phyloP scores from a whole-genome alignment of 352 stramenopile genomes.

The Phytopythium cucurbitacearum region DNA sequence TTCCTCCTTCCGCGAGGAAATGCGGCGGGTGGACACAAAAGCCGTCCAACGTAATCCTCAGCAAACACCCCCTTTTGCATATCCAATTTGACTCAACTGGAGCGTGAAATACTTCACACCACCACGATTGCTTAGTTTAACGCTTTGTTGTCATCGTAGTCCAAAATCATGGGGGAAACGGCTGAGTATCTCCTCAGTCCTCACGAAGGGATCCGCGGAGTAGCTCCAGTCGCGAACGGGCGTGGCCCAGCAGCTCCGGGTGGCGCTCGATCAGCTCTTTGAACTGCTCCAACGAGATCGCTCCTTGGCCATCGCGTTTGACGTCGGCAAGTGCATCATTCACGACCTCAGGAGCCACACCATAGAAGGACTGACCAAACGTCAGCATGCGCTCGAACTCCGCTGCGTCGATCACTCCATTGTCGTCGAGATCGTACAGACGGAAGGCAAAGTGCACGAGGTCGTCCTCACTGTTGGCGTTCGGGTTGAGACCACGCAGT shows the following conservation, averaged over 20 bases:
- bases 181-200: background rate
- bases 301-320: conserved; percentile 7
- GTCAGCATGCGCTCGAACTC: conserved; percentile 45
- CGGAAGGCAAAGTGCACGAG: conserved; percentile 55
- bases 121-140: too few relatives aligned
- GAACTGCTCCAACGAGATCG: conserved; percentile 41
- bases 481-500: conserved; percentile 45
- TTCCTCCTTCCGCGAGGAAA: conserved; percentile 50
- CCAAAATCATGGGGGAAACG: background rate
- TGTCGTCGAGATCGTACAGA: conserved; percentile 61
- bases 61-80: too few relatives aligned
- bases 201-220: conserved; percentile 45
- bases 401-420: conserved; percentile 42
- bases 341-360: conserved; percentile 15
- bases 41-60: background rate
- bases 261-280: conserved; percentile 27
- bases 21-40: background rate
- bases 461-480: conserved; percentile 24
- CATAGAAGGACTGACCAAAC: conserved; percentile 52
- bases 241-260: conserved; percentile 43
- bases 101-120: too few relatives aligned
- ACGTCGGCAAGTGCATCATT: conserved; percentile 21
- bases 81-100: too few relatives aligned
- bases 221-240: conserved; percentile 44
- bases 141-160: background rate